These are phyloP conservation scores for Alternaria consortialis DNA, from an alignment of 2,329 filamentous ascomycete genomes.

Conservation along the genomic window DNA sequence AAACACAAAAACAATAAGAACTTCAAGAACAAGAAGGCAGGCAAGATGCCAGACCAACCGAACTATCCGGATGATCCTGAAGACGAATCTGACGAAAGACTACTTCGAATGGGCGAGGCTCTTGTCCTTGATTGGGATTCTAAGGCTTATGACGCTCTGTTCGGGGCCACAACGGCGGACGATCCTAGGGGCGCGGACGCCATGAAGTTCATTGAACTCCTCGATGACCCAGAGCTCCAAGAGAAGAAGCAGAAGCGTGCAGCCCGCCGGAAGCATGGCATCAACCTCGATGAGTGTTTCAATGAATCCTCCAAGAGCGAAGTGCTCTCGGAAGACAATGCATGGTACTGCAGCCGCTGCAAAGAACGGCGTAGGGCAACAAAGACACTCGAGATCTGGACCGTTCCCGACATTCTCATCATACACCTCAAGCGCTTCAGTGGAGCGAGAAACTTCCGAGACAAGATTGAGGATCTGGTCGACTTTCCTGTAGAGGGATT, in stretches of 20 bases:
- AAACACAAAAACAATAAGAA: constrained; percentile 46
- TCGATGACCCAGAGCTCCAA: constrained; percentile 66
- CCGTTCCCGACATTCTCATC: constrained; percentile 91
- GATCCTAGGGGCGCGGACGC: constrained; percentile 68
- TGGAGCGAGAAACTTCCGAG: constrained; percentile 79
- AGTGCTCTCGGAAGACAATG: constrained; percentile 91
- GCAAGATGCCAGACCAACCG: constrained; percentile 37
- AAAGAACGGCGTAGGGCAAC: constrained; percentile 91
- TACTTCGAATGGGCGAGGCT: constrained; percentile 83
- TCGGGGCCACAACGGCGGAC: constrained; percentile 58
- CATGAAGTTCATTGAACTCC: constrained; percentile 66
- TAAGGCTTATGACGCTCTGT: constrained; percentile 75
- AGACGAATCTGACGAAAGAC: constrained; percentile 62
- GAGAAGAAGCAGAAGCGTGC: constrained; percentile 70
- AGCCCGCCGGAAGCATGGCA: constrained; percentile 75
- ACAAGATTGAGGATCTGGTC: constrained; percentile 90
- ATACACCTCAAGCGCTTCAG: constrained; percentile 97
- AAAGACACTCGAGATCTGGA: constrained; percentile 98
- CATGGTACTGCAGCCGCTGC: constrained; percentile 96
- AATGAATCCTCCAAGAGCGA: constrained; percentile 95
- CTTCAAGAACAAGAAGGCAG: constrained; percentile 46
- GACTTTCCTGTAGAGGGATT: constrained; percentile 91
- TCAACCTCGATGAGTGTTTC: constrained; percentile 88
- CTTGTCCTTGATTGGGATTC: constrained; percentile 87
- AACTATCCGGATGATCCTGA: constrained; percentile 45